Percentiles rank a stretch among this genome's conserved stretches.
phyloP scores from a whole-genome alignment of 2,329 filamentous ascomycete species.

The Pyrenophora graminea region DNA sequence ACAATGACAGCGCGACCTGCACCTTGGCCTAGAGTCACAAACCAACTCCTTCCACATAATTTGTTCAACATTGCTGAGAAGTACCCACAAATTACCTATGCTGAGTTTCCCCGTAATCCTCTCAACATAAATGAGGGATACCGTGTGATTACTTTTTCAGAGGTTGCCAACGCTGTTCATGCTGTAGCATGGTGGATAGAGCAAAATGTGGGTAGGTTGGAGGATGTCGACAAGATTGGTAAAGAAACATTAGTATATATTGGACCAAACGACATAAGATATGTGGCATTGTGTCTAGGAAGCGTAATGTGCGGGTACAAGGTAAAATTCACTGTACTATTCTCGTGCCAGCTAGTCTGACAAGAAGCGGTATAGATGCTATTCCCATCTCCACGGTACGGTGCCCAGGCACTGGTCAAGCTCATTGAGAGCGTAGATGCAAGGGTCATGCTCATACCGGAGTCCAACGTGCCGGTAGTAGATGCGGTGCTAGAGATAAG shows the following conservation, averaged over 20 bases:
- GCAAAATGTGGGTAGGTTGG: slow-evolving; percentile 30
- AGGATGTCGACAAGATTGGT: slow-evolving; percentile 10
- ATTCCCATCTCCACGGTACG: slow-evolving; percentile 29
- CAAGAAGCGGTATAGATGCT: slow-evolving; percentile 13
- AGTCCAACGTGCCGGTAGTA: slow-evolving; percentile 14
- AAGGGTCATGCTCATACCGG: slow-evolving; percentile 22
- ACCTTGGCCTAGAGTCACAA: slow-evolving; percentile 5
- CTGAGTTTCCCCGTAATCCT: slow-evolving; percentile 8
- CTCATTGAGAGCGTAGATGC: slow-evolving; percentile 25
- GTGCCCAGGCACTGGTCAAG: slow-evolving; percentile 20
- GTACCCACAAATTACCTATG: slow-evolving; percentile 1
- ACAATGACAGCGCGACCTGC: slow-evolving; percentile 3
- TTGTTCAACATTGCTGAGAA: slow-evolving; percentile 10
- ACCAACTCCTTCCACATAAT: slow-evolving; percentile 13
- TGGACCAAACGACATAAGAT: slow-evolving; percentile 45
- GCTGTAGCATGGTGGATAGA: slow-evolving; percentile 34
- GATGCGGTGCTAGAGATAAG: slow-evolving; percentile 17
- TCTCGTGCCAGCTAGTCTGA: background rate
- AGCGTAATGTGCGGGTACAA: slow-evolving; percentile 49
- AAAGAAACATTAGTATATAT: slow-evolving; percentile 36
- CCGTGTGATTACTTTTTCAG: slow-evolving; percentile 30
- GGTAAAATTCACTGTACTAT: slow-evolving; percentile 10
- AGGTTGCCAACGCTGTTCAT: slow-evolving; percentile 33
- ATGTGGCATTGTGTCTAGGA: slow-evolving; percentile 45
- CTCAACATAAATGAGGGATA: slow-evolving; percentile 27